Base-by-base conservation (phyloP, 2,329 filamentous ascomycete genomes). In the Neofusicoccum cordaticola region DNA sequence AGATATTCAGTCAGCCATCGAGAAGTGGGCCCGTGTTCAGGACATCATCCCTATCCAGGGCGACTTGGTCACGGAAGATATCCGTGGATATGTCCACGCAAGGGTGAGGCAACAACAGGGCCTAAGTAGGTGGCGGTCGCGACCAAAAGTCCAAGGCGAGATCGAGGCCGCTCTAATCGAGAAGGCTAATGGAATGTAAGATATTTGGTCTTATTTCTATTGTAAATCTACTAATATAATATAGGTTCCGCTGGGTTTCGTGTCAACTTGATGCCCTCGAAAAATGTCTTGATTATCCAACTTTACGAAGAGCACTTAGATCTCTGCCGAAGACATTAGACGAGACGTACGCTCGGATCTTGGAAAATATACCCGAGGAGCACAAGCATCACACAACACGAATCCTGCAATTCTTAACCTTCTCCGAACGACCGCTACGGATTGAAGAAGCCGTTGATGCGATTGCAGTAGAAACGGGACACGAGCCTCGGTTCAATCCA, bases 191-290 rank as follows among this genome's bases (percentile, higher is more conserved):
- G 50, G 50, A 19, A 37, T 53, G 45, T 50, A 19, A 31, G 45
- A 44, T 44, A 0, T 11, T 50, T 12, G 5, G 2, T 0, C 2
- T 1, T 19, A 11, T 12, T 50, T 3, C 4, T 12, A 12, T 39
- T 7, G 19, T 19, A 19, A n/a, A 42, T 2, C 34, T 56, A 13
- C 51, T 56, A 39, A 56, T 7, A 4, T 3, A 5, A 15, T 42
- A 63, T 27, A 67, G 60, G 62, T 67, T 67, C 53, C 65, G 66
- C 48, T 67, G 66, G 66, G 66, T 50, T 11, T 39, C 62, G 1
- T 67, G 64, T 19, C 66, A 67, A 34, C 13, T 67, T 4, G 66
- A 67, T 34, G 44, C 34, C 12, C 51, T 67, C 9, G 48, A 47
- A 2, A 37, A 50, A 1, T 67, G 66, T 37, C 37, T 58, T 7